A percentile compares a stretch with the other conserved stretches of the same genome.
phyloP scores from a whole-genome alignment of 75 land plant genomes.

The Sequoia sempervirens region DNA sequence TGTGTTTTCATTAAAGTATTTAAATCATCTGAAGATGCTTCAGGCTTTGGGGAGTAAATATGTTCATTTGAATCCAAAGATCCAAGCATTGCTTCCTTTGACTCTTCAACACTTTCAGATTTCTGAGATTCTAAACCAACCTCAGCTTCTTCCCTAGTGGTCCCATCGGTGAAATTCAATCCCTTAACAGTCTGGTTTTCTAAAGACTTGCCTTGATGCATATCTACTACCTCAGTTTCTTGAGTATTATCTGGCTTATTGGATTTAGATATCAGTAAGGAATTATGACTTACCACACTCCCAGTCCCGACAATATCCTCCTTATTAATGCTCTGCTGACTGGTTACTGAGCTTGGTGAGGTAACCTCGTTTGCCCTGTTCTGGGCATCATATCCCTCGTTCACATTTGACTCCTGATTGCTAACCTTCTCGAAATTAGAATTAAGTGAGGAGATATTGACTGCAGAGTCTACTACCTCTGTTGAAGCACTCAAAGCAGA shows the following conservation, averaged over 20 bases:
- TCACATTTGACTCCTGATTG: neutral
- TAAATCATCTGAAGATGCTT: neutral
- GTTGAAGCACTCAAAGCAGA: neutral
- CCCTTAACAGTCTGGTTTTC: neutral
- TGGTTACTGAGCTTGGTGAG: no score
- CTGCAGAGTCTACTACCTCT: neutral
- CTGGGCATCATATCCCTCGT: neutral
- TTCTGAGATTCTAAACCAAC: neutral
- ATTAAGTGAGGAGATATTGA: neutral
- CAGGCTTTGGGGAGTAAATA: neutral
- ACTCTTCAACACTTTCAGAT: neutral
- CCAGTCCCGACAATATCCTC: neutral
- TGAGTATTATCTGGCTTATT: neutral
- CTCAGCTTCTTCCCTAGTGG: neutral
- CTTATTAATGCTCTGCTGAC: neutral
- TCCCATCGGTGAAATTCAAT: neutral
- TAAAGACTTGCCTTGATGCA: neutral
- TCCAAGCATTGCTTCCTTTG: neutral
- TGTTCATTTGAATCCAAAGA: neutral
- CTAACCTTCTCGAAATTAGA: neutral
- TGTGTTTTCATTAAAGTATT: neutral
- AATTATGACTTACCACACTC: neutral
- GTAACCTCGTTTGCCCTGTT: neutral
- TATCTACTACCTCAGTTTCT: neutral
- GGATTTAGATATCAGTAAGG: neutral